These are phyloP conservation scores for Colletotrichum shisoi DNA, from an alignment of 2,329 filamentous ascomycete genomes.

Conservation along the genomic window DNA sequence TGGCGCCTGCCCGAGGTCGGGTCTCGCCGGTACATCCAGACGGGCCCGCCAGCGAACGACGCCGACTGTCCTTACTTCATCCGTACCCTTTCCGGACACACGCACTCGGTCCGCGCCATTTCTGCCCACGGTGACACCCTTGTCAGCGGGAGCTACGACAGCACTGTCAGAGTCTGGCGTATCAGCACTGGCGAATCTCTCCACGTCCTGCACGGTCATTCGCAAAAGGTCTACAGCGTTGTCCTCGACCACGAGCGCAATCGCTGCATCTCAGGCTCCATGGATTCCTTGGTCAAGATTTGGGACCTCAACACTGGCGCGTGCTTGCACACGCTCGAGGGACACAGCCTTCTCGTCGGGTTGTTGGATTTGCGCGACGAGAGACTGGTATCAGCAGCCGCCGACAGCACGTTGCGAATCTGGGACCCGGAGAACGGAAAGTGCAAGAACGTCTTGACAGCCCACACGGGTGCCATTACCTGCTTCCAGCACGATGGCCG, in stretches of 20 bases:
- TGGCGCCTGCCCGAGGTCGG: slow-evolving; percentile 89
- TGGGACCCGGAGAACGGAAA: slow-evolving; percentile 95
- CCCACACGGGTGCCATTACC: slow-evolving; percentile 96
- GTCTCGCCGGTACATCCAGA: slow-evolving; percentile 80
- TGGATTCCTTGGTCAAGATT: slow-evolving; percentile 98
- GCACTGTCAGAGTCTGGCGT: slow-evolving; percentile 93
- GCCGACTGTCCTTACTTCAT: slow-evolving; percentile 94
- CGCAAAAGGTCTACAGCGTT: slow-evolving; percentile 95
- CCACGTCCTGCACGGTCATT: slow-evolving; percentile 85
- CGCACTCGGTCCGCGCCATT: slow-evolving; percentile 93
- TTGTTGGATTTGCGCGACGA: slow-evolving; percentile 89
- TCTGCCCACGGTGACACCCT: slow-evolving; percentile 93
- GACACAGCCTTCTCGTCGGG: slow-evolving; percentile 90
- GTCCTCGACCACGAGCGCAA: slow-evolving; percentile 91
- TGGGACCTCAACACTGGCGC: slow-evolving; percentile 91
- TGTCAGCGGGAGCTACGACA: slow-evolving; percentile 98
- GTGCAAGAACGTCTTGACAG: slow-evolving; percentile 88
- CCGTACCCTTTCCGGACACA: slow-evolving; percentile 83
- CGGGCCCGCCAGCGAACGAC: slow-evolving; percentile 74
- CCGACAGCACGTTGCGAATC: slow-evolving; percentile 92
- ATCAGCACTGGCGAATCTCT: slow-evolving; percentile 92
- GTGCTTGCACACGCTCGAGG: slow-evolving; percentile 88
- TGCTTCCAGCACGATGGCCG: slow-evolving; percentile 98
- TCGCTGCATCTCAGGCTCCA: slow-evolving; percentile 95
- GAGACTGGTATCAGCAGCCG: slow-evolving; percentile 90